Conservation (phyloP, 768 basidiomycete species). For the Tulasnella sp. region DNA sequence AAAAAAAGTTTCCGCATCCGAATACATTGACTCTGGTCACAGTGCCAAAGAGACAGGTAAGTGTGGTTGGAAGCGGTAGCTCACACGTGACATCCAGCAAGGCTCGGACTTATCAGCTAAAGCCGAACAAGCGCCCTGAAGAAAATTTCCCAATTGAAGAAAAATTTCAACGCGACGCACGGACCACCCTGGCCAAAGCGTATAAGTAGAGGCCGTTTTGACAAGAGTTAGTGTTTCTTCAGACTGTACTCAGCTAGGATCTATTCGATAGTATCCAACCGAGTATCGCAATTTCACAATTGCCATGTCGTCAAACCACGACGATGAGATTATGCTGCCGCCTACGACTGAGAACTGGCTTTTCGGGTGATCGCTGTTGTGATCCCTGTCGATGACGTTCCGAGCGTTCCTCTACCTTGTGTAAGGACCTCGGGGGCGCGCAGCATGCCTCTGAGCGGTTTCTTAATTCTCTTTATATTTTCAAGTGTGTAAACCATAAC, state of each 20-base stretch:
- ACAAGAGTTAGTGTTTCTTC: slow-evolving; percentile 24
- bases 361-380: neutral
- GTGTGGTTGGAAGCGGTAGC: neutral
- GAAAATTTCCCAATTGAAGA: neutral
- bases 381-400: slow-evolving; percentile 11
- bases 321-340: slow-evolving; percentile 58
- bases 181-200: slow-evolving; percentile 28
- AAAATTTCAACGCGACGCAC: slow-evolving; percentile 3
- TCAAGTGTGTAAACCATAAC: neutral
- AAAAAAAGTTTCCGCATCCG: too few species aligned
- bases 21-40: too few species aligned
- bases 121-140: neutral
- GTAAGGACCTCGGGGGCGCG: slow-evolving; percentile 6
- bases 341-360: slow-evolving; percentile 59
- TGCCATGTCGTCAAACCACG: slow-evolving; percentile 61
- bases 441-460: slow-evolving; percentile 12
- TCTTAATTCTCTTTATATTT: neutral
- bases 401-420: neutral
- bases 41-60: too few species aligned
- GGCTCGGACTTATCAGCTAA: neutral
- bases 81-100: neutral
- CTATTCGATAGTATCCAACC: slow-evolving; percentile 72
- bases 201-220: slow-evolving; percentile 18
- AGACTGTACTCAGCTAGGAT: slow-evolving; percentile 77
- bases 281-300: slow-evolving; percentile 72